phyloP scores from a whole-genome alignment of 352 stramenopile genomes.

The Phytophthora lateralis region DNA sequence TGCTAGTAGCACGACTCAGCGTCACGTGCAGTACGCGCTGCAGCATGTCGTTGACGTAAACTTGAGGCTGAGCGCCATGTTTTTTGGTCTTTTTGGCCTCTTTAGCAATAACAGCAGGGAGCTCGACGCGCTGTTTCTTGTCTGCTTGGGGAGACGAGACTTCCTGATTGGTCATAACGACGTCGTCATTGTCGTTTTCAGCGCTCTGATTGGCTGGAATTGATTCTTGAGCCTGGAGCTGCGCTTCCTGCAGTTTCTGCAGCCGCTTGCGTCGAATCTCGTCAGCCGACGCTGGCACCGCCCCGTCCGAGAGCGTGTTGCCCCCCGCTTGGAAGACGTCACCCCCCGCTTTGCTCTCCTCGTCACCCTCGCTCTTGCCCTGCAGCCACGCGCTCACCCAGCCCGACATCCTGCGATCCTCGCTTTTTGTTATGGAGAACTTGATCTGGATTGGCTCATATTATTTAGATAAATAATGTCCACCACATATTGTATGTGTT shows the following conservation, averaged over 20 bases:
- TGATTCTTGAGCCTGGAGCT: slow-evolving; percentile 6
- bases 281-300: slow-evolving; percentile 41
- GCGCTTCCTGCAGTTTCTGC: slow-evolving; percentile 62
- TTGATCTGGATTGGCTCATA: neutral
- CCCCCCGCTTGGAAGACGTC: slow-evolving; percentile 12
- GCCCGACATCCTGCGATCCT: slow-evolving; percentile 40
- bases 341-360: slow-evolving; percentile 46
- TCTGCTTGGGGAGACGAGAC: neutral
- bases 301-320: slow-evolving; percentile 25
- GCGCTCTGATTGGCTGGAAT: slow-evolving; percentile 33
- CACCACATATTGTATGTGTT: too few relatives aligned
- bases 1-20: slow-evolving; percentile 36
- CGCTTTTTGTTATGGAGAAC: slow-evolving; percentile 1
- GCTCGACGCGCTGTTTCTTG: slow-evolving; percentile 27
- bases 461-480: too few relatives aligned
- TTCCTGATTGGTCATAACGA: slow-evolving; percentile 33
- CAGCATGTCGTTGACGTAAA: slow-evolving; percentile 80
- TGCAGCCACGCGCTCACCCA: slow-evolving; percentile 67
- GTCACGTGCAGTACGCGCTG: slow-evolving; percentile 74
- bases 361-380: slow-evolving; percentile 45
- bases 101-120: neutral
- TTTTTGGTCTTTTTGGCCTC: slow-evolving; percentile 48
- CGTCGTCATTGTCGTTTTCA: slow-evolving; percentile 9
- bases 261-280: slow-evolving; percentile 69
- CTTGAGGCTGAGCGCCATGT: slow-evolving; percentile 40